Evolutionary conservation across 306 rosid species (phyloP), one percentile per base, ranked within the genome.

Genomic region (Vigna angularis): DNA sequence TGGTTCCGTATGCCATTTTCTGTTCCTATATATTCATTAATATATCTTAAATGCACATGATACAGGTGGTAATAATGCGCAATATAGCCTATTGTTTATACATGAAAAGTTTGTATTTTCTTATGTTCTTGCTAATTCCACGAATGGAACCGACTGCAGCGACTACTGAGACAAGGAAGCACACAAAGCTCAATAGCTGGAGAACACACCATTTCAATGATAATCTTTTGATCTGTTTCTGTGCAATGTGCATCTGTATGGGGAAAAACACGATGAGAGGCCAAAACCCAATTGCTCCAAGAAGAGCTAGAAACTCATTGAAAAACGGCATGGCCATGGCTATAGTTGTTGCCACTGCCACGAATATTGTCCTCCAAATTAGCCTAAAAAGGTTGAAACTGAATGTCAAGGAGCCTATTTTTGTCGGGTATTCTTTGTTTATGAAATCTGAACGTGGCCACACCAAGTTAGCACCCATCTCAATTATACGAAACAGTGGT

Each of bases 271-370:
- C 86, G 1, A 82, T 85, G 44, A 88, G 83, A 5, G 92, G 92
- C 96, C 93, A 90, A 58, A 84, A 90, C 15, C 89, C 93, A 7
- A 88, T 14, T 55, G 90, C 91, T 52, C 91, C 96, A n/a, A 90
- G 88, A 5, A 92, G 76, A 3, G 87, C 88, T 2, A 92, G 86
- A 77, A 88, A 81, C 73, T 86, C 88, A 1, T 89, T 81, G 90
- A 90, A 90, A 66, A 88, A 90, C 0, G 92, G 90, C 79, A 90
- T 73, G 0, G 87, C 90, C 86, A 83, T 85, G 4, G 87, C 87
- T 3, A 84, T 45, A 7, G 77, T 3, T 16, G 88, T 79, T 0
- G 34, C 83, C 11, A 82, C 15, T 15, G 66, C 52, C 74, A 86
- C 91, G 20, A 81, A 86, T n/a, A 79, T 13, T 9, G 86, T 87